A percentile compares a stretch with the other conserved stretches of the same genome.
phyloP scores from a whole-genome alignment of 2,329 filamentous ascomycete species.

The Moelleriella libera region DNA sequence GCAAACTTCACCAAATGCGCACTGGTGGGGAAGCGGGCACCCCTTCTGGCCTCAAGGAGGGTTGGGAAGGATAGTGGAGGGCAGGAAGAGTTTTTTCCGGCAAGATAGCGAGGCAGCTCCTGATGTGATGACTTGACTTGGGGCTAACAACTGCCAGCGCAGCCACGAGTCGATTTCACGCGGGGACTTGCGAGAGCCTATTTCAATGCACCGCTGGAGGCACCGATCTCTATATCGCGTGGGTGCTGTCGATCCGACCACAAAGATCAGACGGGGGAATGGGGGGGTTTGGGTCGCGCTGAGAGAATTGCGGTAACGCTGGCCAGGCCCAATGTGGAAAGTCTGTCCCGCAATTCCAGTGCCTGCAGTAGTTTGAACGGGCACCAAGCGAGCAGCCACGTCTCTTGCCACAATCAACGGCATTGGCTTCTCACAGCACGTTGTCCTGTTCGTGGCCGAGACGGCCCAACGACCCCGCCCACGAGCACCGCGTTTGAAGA shows the following conservation, averaged over 20 bases:
- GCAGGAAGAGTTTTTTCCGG: too few species aligned
- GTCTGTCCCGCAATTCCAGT: not conserved
- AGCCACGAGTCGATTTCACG: too few species aligned
- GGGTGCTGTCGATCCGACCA: not conserved
- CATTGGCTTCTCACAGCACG: constrained; percentile 7
- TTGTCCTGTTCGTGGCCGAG: constrained; percentile 11
- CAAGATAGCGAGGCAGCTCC: too few species aligned
- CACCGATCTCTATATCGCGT: not conserved
- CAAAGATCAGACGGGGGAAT: not conserved
- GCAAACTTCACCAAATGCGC: too few species aligned
- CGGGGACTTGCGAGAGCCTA: too few species aligned
- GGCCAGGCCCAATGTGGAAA: not conserved
- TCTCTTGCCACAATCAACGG: constrained; percentile 1
- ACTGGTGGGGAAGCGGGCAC: too few species aligned
- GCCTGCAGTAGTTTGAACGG: constrained; percentile 3
- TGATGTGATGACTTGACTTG: too few species aligned
- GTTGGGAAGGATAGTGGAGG: too few species aligned
- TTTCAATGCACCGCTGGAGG: too few species aligned
- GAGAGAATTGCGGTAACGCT: too few species aligned
- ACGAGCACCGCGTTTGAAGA: not conserved
- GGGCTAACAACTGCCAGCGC: too few species aligned
- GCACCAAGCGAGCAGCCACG: constrained; percentile 3
- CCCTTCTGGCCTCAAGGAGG: too few species aligned
- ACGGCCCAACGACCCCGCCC: constrained; percentile 7
- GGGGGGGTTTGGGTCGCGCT: not conserved